These are phyloP conservation scores for Hanseniaspora thailandica DNA, from an alignment of 805 yeast genomes.

Conservation along the genomic window DNA sequence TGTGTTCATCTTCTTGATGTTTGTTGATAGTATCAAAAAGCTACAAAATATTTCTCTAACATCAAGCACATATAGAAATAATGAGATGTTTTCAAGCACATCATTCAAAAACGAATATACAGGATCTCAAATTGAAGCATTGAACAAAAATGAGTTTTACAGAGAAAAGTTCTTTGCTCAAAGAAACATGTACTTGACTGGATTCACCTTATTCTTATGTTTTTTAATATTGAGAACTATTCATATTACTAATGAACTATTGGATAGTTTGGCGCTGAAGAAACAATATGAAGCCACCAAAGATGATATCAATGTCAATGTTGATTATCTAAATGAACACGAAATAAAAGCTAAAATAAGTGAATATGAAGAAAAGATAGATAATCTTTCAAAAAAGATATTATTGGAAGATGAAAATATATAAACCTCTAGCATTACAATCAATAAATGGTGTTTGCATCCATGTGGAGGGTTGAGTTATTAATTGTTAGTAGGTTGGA, in stretches of 20 bases:
- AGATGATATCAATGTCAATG: neutral
- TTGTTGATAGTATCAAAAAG: conserved; percentile 79
- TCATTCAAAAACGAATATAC: neutral
- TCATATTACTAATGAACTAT: conserved; percentile 61
- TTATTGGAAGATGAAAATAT: conserved; percentile 13
- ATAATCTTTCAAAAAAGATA: conserved; percentile 31
- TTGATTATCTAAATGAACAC: conserved; percentile 25
- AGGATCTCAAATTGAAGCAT: neutral
- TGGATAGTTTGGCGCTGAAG: conserved; percentile 47
- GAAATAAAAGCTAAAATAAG: conserved; percentile 41
- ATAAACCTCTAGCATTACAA: neutral
- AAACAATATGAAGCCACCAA: conserved; percentile 28
- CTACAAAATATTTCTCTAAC: conserved; percentile 50
- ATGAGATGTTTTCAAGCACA: neutral
- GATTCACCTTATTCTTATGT: conserved; percentile 84
- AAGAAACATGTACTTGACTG: conserved; percentile 90
- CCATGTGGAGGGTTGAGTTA: no score
- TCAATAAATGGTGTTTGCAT: no score
- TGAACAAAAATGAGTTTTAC: conserved; percentile 68
- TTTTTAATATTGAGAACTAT: conserved; percentile 77
- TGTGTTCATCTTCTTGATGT: conserved; percentile 71
- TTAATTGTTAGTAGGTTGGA: no score
- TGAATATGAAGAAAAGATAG: conserved; percentile 54
- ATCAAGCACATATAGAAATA: neutral
- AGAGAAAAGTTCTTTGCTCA: conserved; percentile 92